Percentiles rank a stretch among this genome's conserved stretches.
Evolutionary conservation across 164 flowering plant species (phyloP).

Genomic region (Dillenia suffruticosa): DNA sequence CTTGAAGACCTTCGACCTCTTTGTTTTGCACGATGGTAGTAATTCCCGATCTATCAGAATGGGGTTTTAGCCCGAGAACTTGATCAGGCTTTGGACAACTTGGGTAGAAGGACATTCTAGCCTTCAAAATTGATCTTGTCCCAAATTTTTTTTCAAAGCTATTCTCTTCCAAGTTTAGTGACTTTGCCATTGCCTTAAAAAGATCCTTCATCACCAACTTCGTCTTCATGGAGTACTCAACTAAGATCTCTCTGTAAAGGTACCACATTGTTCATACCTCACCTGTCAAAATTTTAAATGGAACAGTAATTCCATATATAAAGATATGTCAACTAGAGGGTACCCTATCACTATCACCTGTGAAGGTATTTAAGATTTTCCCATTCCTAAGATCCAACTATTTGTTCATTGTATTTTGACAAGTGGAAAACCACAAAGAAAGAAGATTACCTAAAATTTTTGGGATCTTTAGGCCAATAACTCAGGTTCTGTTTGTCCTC

Average conservation of each 20-base stretch:
- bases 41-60: slow-evolving; percentile 25
- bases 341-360: too few species aligned
- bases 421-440: too few species aligned
- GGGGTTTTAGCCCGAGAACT: slow-evolving; percentile 33
- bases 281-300: too few species aligned
- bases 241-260: slow-evolving; percentile 18
- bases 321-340: too few species aligned
- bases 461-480: slow-evolving; percentile 15
- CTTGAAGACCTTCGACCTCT: slow-evolving; percentile 33
- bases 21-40: slow-evolving; percentile 26
- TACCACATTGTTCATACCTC: too few species aligned
- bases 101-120: slow-evolving; percentile 27
- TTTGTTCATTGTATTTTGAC: too few species aligned
- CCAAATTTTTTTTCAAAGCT: slow-evolving; percentile 19
- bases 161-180: slow-evolving; percentile 26
- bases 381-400: too few species aligned
- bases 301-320: too few species aligned
- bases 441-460: slow-evolving; percentile 13
- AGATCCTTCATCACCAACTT: slow-evolving; percentile 7
- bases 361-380: too few species aligned
- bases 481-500: slow-evolving; percentile 5
- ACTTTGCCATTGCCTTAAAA: slow-evolving; percentile 27
- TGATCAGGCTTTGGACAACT: slow-evolving; percentile 28
- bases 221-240: slow-evolving; percentile 21
- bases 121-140: slow-evolving; percentile 5